Conservation (phyloP, 2,329 filamentous ascomycete species). For the Didymella lethalis region DNA sequence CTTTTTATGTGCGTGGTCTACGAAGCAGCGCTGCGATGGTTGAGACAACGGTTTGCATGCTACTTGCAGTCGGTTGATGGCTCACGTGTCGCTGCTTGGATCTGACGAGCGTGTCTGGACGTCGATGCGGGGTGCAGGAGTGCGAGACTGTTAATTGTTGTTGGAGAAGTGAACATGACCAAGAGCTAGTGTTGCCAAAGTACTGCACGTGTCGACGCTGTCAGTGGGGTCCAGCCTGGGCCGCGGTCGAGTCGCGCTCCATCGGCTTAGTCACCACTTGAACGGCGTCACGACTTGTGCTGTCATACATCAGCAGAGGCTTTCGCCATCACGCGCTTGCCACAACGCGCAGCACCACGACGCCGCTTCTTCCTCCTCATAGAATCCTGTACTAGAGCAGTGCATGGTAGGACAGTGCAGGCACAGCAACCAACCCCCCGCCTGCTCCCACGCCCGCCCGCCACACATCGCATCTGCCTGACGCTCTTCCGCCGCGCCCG, state of each 20-base stretch:
- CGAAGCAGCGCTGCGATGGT: not conserved
- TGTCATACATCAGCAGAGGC: constrained; percentile 14
- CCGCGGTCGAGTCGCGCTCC: constrained; percentile 9
- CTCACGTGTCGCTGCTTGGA: not conserved
- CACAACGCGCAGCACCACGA: constrained; percentile 14
- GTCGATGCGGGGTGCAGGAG: not conserved
- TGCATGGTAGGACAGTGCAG: constrained; percentile 11
- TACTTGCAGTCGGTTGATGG: constrained; percentile 3
- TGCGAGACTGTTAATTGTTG: not conserved
- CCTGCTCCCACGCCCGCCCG: not conserved
- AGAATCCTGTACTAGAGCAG: not conserved
- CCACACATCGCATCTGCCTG: constrained; percentile 18
- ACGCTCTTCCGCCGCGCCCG: constrained; percentile 40
- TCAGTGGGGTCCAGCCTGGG: not conserved
- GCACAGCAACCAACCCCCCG: not conserved
- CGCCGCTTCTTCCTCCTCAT: not conserved
- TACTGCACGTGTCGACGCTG: not conserved
- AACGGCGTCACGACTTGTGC: constrained; percentile 19
- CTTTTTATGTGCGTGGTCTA: no score
- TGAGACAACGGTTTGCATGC: not conserved
- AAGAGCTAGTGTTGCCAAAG: not conserved
- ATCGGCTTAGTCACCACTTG: constrained; percentile 16
- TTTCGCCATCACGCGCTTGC: constrained; percentile 22
- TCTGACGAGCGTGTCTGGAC: not conserved
- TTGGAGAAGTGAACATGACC: no score